Conservation (phyloP, 2,329 filamentous ascomycete genomes). For the Chrysoporthe puriensis region DNA sequence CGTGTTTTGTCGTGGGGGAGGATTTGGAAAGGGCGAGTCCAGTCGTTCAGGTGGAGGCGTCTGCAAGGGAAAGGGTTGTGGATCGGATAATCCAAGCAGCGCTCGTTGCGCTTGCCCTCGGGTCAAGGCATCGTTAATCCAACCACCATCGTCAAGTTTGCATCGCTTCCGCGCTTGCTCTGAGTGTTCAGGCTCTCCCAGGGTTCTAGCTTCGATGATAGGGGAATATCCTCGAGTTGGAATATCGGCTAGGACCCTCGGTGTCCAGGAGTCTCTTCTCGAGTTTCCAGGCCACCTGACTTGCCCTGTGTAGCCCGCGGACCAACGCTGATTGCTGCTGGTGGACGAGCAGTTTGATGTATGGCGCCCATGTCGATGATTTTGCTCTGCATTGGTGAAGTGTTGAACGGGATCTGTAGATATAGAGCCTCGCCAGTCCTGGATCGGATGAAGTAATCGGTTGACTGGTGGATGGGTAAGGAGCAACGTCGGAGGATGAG, state of each 20-base stretch:
- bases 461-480: constrained; percentile 5
- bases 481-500: background rate
- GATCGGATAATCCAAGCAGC: background rate
- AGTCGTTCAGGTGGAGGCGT: constrained; percentile 7
- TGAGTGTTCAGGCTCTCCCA: background rate
- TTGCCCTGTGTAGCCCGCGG: background rate
- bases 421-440: background rate
- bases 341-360: background rate
- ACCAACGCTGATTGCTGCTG: background rate
- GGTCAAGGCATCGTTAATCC: constrained; percentile 1
- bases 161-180: constrained; percentile 3
- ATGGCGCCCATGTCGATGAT: background rate
- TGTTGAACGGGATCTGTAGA: background rate
- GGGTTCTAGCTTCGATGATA: background rate
- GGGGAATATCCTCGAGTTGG: background rate
- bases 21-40: background rate
- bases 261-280: background rate
- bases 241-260: background rate
- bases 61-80: background rate
- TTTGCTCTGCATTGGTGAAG: background rate
- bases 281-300: background rate
- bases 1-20: background rate
- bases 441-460: constrained; percentile 14
- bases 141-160: constrained; percentile 13
- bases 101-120: background rate